A percentile compares a stretch with the other conserved stretches of the same genome.
These are phyloP conservation scores for Mycena vulgaris DNA, from an alignment of 768 basidiomycete genomes.

Conservation along the genomic window DNA sequence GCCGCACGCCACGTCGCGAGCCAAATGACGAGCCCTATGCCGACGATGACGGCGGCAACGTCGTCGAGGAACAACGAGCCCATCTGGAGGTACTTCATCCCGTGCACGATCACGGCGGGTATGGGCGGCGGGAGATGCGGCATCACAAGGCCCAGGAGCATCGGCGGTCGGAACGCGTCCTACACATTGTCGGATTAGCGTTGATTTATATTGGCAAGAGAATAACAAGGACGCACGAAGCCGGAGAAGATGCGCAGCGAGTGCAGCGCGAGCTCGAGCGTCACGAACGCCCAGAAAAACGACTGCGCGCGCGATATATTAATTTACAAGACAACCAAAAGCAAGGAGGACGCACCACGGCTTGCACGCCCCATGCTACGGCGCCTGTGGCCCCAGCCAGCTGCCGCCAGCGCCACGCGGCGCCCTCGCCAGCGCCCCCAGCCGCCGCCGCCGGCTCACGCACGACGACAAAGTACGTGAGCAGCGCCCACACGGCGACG, in stretches of 20 bases:
- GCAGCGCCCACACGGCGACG: slow-evolving; percentile 72
- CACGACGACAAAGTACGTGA: slow-evolving; percentile 79
- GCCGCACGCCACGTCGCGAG: slow-evolving; percentile 63
- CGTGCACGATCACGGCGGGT: slow-evolving; percentile 73
- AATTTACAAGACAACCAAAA: slow-evolving; percentile 7
- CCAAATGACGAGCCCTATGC: slow-evolving; percentile 75
- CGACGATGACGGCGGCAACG: slow-evolving; percentile 78
- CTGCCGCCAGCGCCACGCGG: slow-evolving; percentile 74
- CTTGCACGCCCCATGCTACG: slow-evolving; percentile 64
- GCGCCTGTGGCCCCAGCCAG: slow-evolving; percentile 55
- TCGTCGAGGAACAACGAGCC: slow-evolving; percentile 79
- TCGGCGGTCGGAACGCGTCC: slow-evolving; percentile 74
- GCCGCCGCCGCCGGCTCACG: slow-evolving; percentile 69
- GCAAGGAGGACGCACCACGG: slow-evolving; percentile 63
- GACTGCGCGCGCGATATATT: slow-evolving; percentile 59
- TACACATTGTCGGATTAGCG: slow-evolving; percentile 44
- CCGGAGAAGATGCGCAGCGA: slow-evolving; percentile 80
- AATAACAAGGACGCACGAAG: slow-evolving; percentile 62
- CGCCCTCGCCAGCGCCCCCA: slow-evolving; percentile 47
- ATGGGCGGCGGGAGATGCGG: slow-evolving; percentile 78
- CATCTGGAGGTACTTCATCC: slow-evolving; percentile 79
- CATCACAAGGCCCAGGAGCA: slow-evolving; percentile 70
- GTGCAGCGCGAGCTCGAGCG: slow-evolving; percentile 79
- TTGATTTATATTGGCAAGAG: background rate
- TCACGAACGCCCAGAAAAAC: slow-evolving; percentile 88